phyloP scores from a whole-genome alignment of 108 stramenopile species.

The Schizochytrium sp. region DNA sequence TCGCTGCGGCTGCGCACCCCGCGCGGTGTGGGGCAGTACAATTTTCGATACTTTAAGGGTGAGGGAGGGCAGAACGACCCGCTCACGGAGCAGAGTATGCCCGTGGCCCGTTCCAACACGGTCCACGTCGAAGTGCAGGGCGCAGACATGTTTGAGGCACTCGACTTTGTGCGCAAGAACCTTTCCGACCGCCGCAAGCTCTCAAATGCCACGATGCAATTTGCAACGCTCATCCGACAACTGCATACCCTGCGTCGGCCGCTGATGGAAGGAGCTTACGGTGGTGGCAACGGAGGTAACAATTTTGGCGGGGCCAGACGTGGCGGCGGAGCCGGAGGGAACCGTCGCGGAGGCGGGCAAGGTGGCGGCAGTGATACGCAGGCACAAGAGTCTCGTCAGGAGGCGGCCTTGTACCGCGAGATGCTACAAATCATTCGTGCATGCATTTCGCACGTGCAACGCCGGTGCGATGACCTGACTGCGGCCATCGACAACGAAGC shows the following conservation, averaged over 20 bases:
- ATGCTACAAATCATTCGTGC: neutral
- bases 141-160: conserved; percentile 16
- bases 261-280: neutral
- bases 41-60: neutral
- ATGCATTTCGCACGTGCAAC: neutral
- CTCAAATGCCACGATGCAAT: conserved; percentile 3
- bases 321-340: neutral
- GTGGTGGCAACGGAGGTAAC: neutral
- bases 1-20: neutral
- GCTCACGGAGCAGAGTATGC: neutral
- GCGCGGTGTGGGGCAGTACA: neutral
- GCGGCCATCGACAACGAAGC: neutral
- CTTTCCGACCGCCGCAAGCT: neutral
- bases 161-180: conserved; percentile 5
- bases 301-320: neutral
- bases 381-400: neutral
- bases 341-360: neutral
- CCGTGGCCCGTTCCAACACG: conserved; percentile 5
- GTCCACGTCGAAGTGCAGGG: neutral
- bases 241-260: neutral
- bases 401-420: neutral
- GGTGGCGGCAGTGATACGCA: neutral
- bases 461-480: neutral
- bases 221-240: neutral
- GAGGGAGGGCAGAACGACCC: neutral